A percentile compares a stretch with the other conserved stretches of the same genome.
Conservation (phyloP, 108 stramenopile genomes). For the Nitzschia sp. region DNA sequence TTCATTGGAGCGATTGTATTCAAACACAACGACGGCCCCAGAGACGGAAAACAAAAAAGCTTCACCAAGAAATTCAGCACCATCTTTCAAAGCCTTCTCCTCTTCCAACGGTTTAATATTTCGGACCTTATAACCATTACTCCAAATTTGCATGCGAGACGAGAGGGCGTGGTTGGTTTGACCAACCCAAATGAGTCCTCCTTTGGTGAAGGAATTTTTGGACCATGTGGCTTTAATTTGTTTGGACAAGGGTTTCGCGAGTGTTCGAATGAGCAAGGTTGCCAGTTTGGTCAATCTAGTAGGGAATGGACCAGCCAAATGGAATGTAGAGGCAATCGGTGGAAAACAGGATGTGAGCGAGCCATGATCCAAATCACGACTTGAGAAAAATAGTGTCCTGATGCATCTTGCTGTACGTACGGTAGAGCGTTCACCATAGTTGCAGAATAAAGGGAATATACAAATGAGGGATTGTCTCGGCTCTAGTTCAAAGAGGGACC, state of each 20-base stretch:
- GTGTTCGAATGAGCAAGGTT: conserved; percentile 38
- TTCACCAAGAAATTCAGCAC: conserved; percentile 84
- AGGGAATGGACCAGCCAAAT: background rate
- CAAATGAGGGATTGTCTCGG: too few relatives aligned
- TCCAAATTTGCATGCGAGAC: conserved; percentile 85
- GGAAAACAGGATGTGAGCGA: background rate
- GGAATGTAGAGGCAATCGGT: background rate
- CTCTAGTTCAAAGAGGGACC: too few relatives aligned
- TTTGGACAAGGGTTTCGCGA: conserved; percentile 79
- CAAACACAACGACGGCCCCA: conserved; percentile 53
- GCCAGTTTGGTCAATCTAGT: conserved; percentile 44
- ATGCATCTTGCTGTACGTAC: too few relatives aligned
- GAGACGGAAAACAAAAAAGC: conserved; percentile 66
- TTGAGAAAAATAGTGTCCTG: too few relatives aligned
- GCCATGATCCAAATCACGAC: background rate
- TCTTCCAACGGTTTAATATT: conserved; percentile 68
- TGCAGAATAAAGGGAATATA: too few relatives aligned
- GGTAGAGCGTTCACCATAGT: too few relatives aligned
- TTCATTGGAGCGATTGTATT: conserved; percentile 68
- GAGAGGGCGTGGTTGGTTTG: conserved; percentile 67
- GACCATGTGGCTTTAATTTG: conserved; percentile 65
- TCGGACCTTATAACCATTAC: conserved; percentile 73
- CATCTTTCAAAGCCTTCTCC: conserved; percentile 63
- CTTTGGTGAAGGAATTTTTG: conserved; percentile 45
- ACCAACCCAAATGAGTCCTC: conserved; percentile 68